Conservation (phyloP, 768 basidiomycete genomes). For the Amanita molliuscula region DNA sequence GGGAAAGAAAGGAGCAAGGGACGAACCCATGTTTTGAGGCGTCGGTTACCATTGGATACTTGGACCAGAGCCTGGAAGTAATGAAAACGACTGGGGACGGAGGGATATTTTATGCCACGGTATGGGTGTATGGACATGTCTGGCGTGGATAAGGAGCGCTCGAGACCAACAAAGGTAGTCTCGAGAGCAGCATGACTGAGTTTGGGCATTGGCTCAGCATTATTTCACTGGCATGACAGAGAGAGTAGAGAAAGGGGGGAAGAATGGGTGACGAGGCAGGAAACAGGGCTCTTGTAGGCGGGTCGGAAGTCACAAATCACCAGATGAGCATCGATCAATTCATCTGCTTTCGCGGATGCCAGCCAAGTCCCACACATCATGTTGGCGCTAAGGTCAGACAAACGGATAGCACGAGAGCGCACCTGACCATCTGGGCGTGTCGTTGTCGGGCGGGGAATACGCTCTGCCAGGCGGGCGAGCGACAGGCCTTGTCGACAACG, state of each 20-base stretch:
- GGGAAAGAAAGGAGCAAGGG: constrained; percentile 2
- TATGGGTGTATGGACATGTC: constrained; percentile 57
- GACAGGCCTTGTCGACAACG: too few relatives aligned
- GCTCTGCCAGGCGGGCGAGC: too few relatives aligned
- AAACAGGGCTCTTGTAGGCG: constrained; percentile 10
- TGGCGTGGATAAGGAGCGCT: constrained; percentile 48
- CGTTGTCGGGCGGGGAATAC: constrained; percentile 63
- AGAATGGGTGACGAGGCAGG: constrained; percentile 6
- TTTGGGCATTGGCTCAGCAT: constrained; percentile 18
- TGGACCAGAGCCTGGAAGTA: constrained; percentile 53
- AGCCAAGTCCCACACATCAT: constrained; percentile 68
- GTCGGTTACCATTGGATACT: constrained; percentile 49
- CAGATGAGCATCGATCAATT: constrained; percentile 24
- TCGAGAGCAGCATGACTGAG: constrained; percentile 44
- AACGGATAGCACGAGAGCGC: constrained; percentile 62
- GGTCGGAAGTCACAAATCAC: too few relatives aligned
- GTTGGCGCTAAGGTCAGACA: constrained; percentile 57
- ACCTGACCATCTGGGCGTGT: constrained; percentile 79
- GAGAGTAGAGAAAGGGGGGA: constrained; percentile 6
- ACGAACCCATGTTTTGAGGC: constrained; percentile 60
- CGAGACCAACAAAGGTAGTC: constrained; percentile 57
- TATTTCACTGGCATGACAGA: constrained; percentile 21
- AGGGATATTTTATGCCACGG: constrained; percentile 70
- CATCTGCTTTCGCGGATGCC: constrained; percentile 39
- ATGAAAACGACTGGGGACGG: constrained; percentile 64